phyloP scores from a whole-genome alignment of 2,329 filamentous ascomycete genomes.

The Pseudofabraea citricarpa region DNA sequence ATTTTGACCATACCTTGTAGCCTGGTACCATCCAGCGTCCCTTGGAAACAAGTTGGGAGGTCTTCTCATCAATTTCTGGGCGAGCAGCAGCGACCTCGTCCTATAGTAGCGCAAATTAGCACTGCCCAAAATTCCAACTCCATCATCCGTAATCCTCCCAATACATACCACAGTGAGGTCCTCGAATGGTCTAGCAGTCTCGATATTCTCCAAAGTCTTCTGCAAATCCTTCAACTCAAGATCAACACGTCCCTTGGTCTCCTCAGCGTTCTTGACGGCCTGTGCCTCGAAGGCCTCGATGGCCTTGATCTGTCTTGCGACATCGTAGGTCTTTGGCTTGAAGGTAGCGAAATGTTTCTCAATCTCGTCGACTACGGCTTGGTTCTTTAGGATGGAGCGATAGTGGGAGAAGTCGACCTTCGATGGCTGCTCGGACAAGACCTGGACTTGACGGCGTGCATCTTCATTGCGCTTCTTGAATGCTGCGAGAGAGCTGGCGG shows the following conservation, averaged over 20 bases:
- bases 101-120: no score
- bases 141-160: no score
- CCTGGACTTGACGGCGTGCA: constrained; percentile 86
- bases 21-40: constrained; percentile 97
- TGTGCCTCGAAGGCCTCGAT: constrained; percentile 98
- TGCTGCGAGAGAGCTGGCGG: constrained; percentile 80
- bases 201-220: constrained; percentile 95
- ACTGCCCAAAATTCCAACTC: no score
- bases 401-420: constrained; percentile 91
- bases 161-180: constrained; percentile 91
- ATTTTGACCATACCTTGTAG: constrained; percentile 76
- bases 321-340: constrained; percentile 91
- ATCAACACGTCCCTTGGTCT: constrained; percentile 95
- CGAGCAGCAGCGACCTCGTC: constrained; percentile 92
- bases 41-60: constrained; percentile 89
- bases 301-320: constrained; percentile 90
- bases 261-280: constrained; percentile 93
- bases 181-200: constrained; percentile 91
- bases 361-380: constrained; percentile 90
- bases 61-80: constrained; percentile 97
- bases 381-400: constrained; percentile 91
- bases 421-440: constrained; percentile 78
- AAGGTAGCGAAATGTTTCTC: constrained; percentile 91
- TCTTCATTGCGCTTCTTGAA: constrained; percentile 99
- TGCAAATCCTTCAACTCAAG: constrained; percentile 89